Evolutionary conservation across 495 filamentous ascomycete species (phyloP).

Genomic region (Lindgomyces ingoldianus): DNA sequence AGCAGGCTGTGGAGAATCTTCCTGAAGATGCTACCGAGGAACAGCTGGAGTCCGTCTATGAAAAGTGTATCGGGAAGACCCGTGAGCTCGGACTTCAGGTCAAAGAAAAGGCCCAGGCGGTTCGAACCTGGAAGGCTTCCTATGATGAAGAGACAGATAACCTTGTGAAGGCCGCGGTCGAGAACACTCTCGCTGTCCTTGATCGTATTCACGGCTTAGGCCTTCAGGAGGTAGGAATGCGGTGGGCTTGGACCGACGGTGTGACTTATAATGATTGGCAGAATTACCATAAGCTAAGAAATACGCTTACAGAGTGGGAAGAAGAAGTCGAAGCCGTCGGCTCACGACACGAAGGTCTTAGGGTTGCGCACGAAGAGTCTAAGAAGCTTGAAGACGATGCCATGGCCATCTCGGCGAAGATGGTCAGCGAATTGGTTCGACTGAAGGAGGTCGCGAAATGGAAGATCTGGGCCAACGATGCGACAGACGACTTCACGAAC

Average conservation of each 20-base stretch:
- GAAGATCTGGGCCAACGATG: constrained; percentile 79
- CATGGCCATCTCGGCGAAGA: constrained; percentile 76
- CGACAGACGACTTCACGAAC: constrained; percentile 71
- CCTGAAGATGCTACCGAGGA: constrained; percentile 56
- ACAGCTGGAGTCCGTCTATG: constrained; percentile 58
- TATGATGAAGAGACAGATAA: constrained; percentile 70
- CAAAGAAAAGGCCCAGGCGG: constrained; percentile 75
- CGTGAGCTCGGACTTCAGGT: constrained; percentile 73
- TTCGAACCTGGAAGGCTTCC: constrained; percentile 74
- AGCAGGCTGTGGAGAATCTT: constrained; percentile 58
- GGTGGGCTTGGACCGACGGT: constrained; percentile 95
- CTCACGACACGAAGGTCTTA: constrained; percentile 68
- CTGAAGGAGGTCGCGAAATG: constrained; percentile 83
- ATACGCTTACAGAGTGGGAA: constrained; percentile 81
- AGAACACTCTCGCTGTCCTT: constrained; percentile 78
- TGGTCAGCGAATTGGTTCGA: constrained; percentile 78
- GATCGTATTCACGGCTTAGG: constrained; percentile 84
- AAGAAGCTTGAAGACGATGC: constrained; percentile 70
- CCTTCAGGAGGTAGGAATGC: constrained; percentile 92
- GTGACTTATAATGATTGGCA: constrained; percentile 96
- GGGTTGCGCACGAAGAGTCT: constrained; percentile 66
- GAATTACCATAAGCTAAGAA: constrained; percentile 82
- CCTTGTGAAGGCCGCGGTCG: constrained; percentile 71
- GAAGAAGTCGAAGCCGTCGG: constrained; percentile 73
- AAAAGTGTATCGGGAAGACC: constrained; percentile 64